Evolutionary conservation across 306 rosid genomes (phyloP), one percentile per base, ranked within the genome.

Genomic region (Styphnolobium japonicum): DNA sequence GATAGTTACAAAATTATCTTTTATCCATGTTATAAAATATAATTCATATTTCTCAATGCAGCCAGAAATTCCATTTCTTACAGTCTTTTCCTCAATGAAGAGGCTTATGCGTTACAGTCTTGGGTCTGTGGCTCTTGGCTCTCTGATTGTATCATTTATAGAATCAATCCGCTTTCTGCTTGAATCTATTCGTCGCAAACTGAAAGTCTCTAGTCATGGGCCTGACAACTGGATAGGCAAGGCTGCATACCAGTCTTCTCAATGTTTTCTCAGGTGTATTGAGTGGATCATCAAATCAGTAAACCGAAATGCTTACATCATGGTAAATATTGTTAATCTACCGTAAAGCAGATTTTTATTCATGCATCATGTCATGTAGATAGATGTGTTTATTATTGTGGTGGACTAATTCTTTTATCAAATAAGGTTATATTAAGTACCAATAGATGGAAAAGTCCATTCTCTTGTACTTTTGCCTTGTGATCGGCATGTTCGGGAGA

Each of bases 51-150:
- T 79, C 40, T 68, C 57, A 29, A 53, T 89, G 94, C 97, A 95
- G 99, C 86, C 87, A 9, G 98, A 93, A 64, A 95, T 95, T 81
- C 96, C 97, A 43, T 95, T 93, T 79, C 92, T 93, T 77, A 89
- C 99, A 4, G 99, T 95, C n/a, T 86, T 95, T 82, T 89, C 99
- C 81, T 90, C 97, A 48, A 88, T 90, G 94, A 91, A 87, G 78
- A 86, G 96, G 89, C 92, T 95, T 33, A 76, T 84, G 67, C 87
- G 97, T 65, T 95, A 95, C 84, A 84, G 85, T 82, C 94, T 95
- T 10, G 99, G 99, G 62, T 95, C 99, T 14, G 87, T 95, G 68
- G 98, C 97, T 73, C 90, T 95, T 15, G 99, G 98, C 80, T 95
- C 99, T 80, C 84, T 95, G 73, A 84, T 89, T 10, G 93, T 95